These are phyloP conservation scores for Cercospora sp. DNA, from an alignment of 2,329 filamentous ascomycete species.

Conservation along the genomic window DNA sequence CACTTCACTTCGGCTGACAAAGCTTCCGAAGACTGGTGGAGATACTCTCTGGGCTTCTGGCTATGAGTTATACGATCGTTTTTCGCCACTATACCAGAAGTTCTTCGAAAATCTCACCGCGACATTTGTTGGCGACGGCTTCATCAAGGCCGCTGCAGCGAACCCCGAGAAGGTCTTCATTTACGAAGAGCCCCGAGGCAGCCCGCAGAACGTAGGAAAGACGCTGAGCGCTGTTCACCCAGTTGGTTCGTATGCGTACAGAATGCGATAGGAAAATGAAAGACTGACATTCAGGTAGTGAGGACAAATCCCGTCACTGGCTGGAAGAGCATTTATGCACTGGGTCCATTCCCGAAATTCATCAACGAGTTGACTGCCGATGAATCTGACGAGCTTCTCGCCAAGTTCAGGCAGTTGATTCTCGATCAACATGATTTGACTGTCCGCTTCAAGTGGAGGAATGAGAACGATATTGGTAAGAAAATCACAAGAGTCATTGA, in stretches of 20 bases:
- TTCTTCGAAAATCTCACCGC: conserved; percentile 63
- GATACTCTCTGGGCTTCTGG: conserved; percentile 68
- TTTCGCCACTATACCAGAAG: conserved; percentile 56
- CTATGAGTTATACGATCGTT: conserved; percentile 66
- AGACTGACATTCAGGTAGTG: conserved; percentile 34
- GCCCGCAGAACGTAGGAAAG: conserved; percentile 29
- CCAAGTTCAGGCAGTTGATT: conserved; percentile 39
- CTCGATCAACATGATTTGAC: conserved; percentile 54
- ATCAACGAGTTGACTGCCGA: conserved; percentile 52
- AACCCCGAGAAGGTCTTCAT: conserved; percentile 28
- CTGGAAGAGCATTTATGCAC: conserved; percentile 62
- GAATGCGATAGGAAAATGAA: no score
- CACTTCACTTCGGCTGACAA: conserved; percentile 57
- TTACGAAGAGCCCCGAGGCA: conserved; percentile 29
- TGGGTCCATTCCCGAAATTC: conserved; percentile 57
- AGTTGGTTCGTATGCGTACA: conserved; percentile 34
- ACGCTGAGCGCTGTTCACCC: conserved; percentile 44
- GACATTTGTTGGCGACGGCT: conserved; percentile 42
- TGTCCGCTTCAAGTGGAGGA: conserved; percentile 53
- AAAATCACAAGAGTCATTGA: no score
- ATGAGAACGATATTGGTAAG: conserved; percentile 47
- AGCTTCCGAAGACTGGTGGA: conserved; percentile 56
- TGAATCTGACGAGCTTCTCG: conserved; percentile 30
- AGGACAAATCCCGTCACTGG: conserved; percentile 62
- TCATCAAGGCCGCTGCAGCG: conserved; percentile 39